Evolutionary conservation across 2,329 filamentous ascomycete species (phyloP), one percentile per base, ranked within the genome.

Genomic region (Talaromyces sp.): DNA sequence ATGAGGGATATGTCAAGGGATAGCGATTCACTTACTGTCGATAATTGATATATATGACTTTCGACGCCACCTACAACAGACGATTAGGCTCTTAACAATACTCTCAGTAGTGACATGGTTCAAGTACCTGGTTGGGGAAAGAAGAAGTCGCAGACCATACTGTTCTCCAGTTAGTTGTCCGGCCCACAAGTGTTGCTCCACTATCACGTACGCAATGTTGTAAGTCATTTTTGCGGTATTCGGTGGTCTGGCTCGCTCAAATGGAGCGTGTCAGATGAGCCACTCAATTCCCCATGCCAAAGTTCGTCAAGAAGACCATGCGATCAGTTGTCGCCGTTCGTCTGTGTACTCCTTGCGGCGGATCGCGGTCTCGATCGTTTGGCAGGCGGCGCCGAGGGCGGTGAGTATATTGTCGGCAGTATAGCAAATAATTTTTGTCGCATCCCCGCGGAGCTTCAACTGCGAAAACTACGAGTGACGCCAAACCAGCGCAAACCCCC

Each of bases 141-240:
- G 87, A 99, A 99, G 84, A 96, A 97, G 82, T 99, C 95, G 84
- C 93, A 93, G 75, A 97, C 90, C 95, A 99, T 99, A 62, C 84
- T 87, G 66, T 50, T 7, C 13, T 60, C 27, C 10, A 61, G 68
- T 75, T 59, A 73, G 65, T 54, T 55, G 53, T 52, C 27, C 38
- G 27, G 50, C 27, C 17, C 35, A 41, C 41, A n/a, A 17, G 31
- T 19, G 49, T 31, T 50, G 49, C 43, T 50, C 26, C 41, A 31
- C 29, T 17, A 31, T 50, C 43, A 75, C 84, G 68, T 75, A 86
- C 84, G 86, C 86, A 72, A 89, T 89, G 68, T 88, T 88, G 80
- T 89, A 89, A 58, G 85, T 81, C 86, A 89, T 89, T 26, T 68
- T 73, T 66, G 61, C 70, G 69, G 64, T 56, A 58, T 53, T 53